Conservation (phyloP, 2,329 filamentous ascomycete species). For the Penicillium sclerotigenum region DNA sequence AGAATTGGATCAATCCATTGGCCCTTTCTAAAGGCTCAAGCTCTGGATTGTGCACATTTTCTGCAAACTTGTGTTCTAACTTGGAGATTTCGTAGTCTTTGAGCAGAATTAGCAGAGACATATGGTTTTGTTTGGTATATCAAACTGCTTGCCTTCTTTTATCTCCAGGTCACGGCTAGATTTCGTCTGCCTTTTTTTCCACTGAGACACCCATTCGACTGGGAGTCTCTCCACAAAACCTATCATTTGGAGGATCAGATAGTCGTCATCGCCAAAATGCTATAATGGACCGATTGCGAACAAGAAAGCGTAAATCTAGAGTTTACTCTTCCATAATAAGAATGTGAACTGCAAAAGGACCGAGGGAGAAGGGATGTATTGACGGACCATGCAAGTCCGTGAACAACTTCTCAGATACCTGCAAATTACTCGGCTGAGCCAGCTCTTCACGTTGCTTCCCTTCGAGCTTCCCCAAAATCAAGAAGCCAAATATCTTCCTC, state of each 20-base stretch:
- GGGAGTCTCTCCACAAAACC: constrained; percentile 20
- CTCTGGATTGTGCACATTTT: constrained; percentile 7
- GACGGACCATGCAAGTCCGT: constrained; percentile 24
- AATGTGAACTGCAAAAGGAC: not conserved
- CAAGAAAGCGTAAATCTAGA: constrained; percentile 23
- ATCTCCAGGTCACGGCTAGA: constrained; percentile 4
- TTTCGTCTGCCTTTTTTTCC: constrained; percentile 11
- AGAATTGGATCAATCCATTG: constrained; percentile 20
- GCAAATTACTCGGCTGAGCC: constrained; percentile 25
- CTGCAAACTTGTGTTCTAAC: constrained; percentile 17
- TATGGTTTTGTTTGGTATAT: too few species aligned
- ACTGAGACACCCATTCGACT: constrained; percentile 19
- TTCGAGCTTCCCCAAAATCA: constrained; percentile 22
- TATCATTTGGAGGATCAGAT: constrained; percentile 22
- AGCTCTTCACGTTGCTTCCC: constrained; percentile 20
- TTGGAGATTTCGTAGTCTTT: constrained; percentile 7
- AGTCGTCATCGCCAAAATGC: constrained; percentile 18
- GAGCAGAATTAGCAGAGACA: constrained; percentile 7
- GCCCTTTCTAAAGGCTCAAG: constrained; percentile 15
- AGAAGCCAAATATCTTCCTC: constrained; percentile 25
- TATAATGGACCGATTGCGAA: constrained; percentile 18
- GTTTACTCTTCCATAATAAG: not conserved
- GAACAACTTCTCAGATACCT: constrained; percentile 32
- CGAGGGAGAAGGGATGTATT: not conserved
- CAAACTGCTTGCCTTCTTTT: not conserved